Base-by-base conservation (phyloP, 2,329 filamentous ascomycete genomes). In the Emericellopsis cladophorae region DNA sequence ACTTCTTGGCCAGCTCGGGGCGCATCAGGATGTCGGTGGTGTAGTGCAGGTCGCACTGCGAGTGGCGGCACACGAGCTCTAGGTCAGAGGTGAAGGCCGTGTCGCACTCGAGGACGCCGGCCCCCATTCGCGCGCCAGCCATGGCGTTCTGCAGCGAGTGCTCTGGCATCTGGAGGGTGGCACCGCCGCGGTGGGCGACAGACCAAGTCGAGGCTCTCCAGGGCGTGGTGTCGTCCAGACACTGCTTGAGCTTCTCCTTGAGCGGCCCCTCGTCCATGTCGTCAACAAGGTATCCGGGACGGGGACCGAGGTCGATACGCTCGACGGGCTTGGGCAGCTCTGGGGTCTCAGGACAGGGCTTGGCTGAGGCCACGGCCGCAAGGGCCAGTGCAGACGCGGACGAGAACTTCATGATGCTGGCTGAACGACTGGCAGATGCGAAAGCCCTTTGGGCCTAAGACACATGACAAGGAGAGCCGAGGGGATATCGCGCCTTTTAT, bases 101-200 rank as follows among this genome's bases (percentile, higher is more conserved):
- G 54, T 83, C 79, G 56, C 79, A 83, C 58, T 83, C 79, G 40
- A 79, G 67, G 35, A 81, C 66, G 34, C 78, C 79, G 5, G 77
- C 73, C 24, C 79, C 79, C 77, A 81, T 81, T 16, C 78, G 66
- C n/a, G 72, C 69, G 33, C 77, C 79, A 1, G 79, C 78, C 40
- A 74, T 56, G 51, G 72, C 67, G 5, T 73, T 74, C 56, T 81
- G 66, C 36, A 63, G 54, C 26, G 74, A 76, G 58, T 82, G 74
- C 60, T 83, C 79, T 15, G 79, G 79, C 42, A 81, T 73, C 52
- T 76, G 68, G 26, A 83, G 61, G 7, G 76, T 72, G 4, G 66
- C 77, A 41, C 72, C 72, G 36, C 79, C 78, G 12, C 76, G 74
- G 53, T 82, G 78, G 18, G 68, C 75, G 46, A 82, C 75, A 49